Evolutionary conservation across 2,329 filamentous ascomycete genomes (phyloP).

Genomic region (Paecilomyces sp.): DNA sequence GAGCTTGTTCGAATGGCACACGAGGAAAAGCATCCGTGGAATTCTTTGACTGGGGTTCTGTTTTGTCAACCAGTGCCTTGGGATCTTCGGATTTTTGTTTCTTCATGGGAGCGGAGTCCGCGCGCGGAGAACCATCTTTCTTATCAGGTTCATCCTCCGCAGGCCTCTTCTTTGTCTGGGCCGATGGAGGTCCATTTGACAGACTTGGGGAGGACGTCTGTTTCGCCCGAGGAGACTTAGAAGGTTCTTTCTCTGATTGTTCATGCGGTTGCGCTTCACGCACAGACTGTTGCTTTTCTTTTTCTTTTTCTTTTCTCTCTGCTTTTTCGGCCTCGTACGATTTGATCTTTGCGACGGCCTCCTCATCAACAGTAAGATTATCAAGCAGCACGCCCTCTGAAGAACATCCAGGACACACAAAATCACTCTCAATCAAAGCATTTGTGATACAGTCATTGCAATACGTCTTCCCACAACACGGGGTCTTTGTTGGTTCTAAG

Average conservation of each 20-base stretch:
- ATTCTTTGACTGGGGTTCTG: conserved; percentile 11
- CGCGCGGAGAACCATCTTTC: conserved; percentile 51
- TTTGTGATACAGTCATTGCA: conserved; percentile 99
- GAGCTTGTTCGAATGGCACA: conserved; percentile 27
- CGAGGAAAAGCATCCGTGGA: conserved; percentile 9
- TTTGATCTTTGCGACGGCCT: conserved; percentile 70
- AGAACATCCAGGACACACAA: conserved; percentile 87
- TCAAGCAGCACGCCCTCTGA: conserved; percentile 89
- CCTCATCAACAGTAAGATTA: conserved; percentile 77
- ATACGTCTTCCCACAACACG: conserved; percentile 96
- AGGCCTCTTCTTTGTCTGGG: conserved; percentile 66
- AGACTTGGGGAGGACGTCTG: conserved; percentile 23
- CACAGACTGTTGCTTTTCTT: conserved; percentile 26
- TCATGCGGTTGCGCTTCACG: conserved; percentile 16
- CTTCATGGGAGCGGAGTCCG: conserved; percentile 26
- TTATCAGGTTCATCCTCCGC: conserved; percentile 61
- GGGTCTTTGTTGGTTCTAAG: conserved; percentile 97
- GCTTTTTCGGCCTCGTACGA: conserved; percentile 56
- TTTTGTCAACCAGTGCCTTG: conserved; percentile 3
- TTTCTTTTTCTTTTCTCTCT: conserved; percentile 37
- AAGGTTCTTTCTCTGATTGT: conserved; percentile 7
- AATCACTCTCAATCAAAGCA: conserved; percentile 96
- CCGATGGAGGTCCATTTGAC: conserved; percentile 23
- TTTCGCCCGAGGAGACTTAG: conserved; percentile 7
- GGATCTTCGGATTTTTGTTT: conserved; percentile 39